Conservation (phyloP, 2,329 filamentous ascomycete genomes). For the Chlorencoelia australis region DNA sequence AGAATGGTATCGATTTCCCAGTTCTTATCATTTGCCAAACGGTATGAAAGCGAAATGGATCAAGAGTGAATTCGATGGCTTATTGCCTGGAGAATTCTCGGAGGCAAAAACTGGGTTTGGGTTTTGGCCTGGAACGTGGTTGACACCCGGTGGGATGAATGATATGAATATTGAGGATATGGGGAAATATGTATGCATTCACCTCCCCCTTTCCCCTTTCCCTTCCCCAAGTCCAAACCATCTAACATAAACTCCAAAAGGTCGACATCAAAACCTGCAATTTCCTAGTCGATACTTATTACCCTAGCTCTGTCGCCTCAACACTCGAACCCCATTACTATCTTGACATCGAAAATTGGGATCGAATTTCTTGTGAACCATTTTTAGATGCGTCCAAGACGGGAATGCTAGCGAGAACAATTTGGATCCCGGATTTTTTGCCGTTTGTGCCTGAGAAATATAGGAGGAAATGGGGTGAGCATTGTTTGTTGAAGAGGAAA, state of each 20-base stretch:
- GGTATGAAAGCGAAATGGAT: slow-evolving; percentile 81
- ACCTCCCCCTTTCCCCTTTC: not conserved
- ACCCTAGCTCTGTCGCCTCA: slow-evolving; percentile 49
- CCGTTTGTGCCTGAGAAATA: slow-evolving; percentile 58
- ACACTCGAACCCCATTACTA: slow-evolving; percentile 73
- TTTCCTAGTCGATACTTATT: slow-evolving; percentile 82
- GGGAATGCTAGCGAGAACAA: slow-evolving; percentile 58
- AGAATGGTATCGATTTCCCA: slow-evolving; percentile 97
- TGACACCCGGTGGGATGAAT: slow-evolving; percentile 78
- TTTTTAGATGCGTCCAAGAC: slow-evolving; percentile 78
- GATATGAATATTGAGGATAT: slow-evolving; percentile 80
- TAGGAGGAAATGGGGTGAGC: slow-evolving; percentile 72
- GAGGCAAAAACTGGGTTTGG: slow-evolving; percentile 59
- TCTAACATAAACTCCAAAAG: slow-evolving; percentile 32
- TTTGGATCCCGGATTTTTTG: slow-evolving; percentile 76
- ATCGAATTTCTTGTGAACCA: slow-evolving; percentile 59
- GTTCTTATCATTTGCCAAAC: slow-evolving; percentile 81
- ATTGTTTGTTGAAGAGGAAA: slow-evolving; percentile 68
- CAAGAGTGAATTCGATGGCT: slow-evolving; percentile 77
- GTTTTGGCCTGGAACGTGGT: slow-evolving; percentile 74
- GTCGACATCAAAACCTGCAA: slow-evolving; percentile 63
- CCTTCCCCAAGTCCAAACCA: too few species aligned
- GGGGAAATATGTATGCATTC: slow-evolving; percentile 70
- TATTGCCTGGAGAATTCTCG: slow-evolving; percentile 84
- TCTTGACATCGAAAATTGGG: slow-evolving; percentile 65